A percentile compares a stretch with the other conserved stretches of the same genome.
phyloP scores from a whole-genome alignment of 768 basidiomycete species.

The Tremella mesenterica region DNA sequence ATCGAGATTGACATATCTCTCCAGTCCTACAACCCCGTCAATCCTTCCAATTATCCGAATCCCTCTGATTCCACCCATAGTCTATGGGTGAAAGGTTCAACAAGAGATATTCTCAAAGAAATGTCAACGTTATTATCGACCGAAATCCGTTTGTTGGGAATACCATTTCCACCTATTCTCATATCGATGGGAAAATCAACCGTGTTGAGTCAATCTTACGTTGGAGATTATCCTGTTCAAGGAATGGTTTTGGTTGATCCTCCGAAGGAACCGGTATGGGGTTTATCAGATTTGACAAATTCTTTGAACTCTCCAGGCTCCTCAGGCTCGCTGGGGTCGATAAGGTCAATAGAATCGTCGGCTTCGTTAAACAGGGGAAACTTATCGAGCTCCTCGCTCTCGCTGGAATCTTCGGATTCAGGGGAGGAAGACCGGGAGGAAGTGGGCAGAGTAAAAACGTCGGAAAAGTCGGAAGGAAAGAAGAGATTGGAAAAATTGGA shows the following conservation, averaged over 20 bases:
- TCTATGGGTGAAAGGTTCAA: background rate
- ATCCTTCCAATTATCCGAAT: background rate
- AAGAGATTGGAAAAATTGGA: slow-evolving; percentile 7
- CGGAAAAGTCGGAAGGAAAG: background rate
- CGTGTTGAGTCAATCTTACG: slow-evolving; percentile 59
- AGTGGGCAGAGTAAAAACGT: background rate
- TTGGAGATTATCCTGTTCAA: slow-evolving; percentile 59
- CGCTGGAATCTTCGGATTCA: no score
- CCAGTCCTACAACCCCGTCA: background rate
- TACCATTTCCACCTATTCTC: slow-evolving; percentile 43
- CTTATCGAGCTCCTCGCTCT: no score
- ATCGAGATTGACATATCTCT: slow-evolving; percentile 39
- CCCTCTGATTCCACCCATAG: background rate
- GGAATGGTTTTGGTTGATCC: slow-evolving; percentile 59
- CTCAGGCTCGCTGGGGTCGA: background rate
- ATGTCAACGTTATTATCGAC: slow-evolving; percentile 27
- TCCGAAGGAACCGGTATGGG: slow-evolving; percentile 45
- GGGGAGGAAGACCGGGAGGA: no score
- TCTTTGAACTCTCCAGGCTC: slow-evolving; percentile 39
- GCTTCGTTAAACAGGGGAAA: no score
- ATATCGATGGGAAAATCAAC: slow-evolving; percentile 39
- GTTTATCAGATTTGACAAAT: no score
- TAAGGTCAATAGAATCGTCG: no score
- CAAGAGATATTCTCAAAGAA: background rate
- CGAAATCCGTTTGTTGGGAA: slow-evolving; percentile 38